These are phyloP conservation scores for Colletotrichum salicis DNA, from an alignment of 2,329 filamentous ascomycete species.

Conservation along the genomic window DNA sequence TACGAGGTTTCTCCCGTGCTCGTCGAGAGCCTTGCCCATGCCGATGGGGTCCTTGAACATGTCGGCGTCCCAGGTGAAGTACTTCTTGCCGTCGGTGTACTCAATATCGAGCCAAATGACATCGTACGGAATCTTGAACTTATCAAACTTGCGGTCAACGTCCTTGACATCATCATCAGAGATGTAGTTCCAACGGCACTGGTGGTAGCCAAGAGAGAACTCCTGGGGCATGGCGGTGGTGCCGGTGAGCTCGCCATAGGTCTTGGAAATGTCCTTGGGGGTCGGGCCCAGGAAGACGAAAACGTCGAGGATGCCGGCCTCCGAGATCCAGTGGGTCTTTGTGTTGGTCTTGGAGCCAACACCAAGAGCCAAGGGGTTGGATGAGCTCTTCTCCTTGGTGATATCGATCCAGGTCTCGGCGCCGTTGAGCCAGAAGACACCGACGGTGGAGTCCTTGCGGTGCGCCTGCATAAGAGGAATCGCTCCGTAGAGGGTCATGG, in stretches of 20 bases:
- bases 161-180: slow-evolving; percentile 97
- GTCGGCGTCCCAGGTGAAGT: slow-evolving; percentile 95
- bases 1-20: slow-evolving; percentile 88
- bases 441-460: slow-evolving; percentile 90
- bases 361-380: slow-evolving; percentile 82
- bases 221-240: slow-evolving; percentile 91
- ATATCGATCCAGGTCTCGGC: slow-evolving; percentile 99
- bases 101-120: slow-evolving; percentile 99
- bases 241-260: slow-evolving; percentile 90
- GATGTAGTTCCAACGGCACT: slow-evolving; percentile 99
- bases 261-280: slow-evolving; percentile 81
- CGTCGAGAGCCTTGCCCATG: slow-evolving; percentile 90
- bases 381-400: slow-evolving; percentile 77
- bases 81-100: slow-evolving; percentile 96
- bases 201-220: slow-evolving; percentile 93
- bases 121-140: slow-evolving; percentile 94
- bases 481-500: slow-evolving; percentile 97
- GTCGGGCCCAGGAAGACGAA: slow-evolving; percentile 95
- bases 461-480: slow-evolving; percentile 99
- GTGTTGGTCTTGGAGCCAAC: slow-evolving; percentile 77
- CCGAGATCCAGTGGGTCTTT: slow-evolving; percentile 96
- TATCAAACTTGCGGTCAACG: slow-evolving; percentile 96
- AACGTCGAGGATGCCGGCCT: slow-evolving; percentile 87
- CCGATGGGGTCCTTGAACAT: slow-evolving; percentile 86
- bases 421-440: slow-evolving; percentile 96